These are phyloP conservation scores for Hamamelis virginiana DNA, from an alignment of 164 flowering plant species.

Conservation along the genomic window DNA sequence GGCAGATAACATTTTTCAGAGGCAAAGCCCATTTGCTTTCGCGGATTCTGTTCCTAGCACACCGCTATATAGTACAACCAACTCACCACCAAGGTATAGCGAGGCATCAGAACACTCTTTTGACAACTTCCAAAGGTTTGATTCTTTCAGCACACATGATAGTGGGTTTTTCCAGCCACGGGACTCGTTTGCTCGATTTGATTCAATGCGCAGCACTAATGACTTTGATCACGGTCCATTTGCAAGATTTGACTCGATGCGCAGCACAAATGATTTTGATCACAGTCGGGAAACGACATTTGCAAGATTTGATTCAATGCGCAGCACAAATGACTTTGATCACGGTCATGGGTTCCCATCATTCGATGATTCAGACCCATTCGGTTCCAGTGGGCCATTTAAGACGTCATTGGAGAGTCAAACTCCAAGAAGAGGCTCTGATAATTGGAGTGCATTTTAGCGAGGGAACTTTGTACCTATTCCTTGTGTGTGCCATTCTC, in stretches of 20 bases:
- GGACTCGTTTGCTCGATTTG: constrained; percentile 22
- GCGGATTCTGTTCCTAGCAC: constrained; percentile 59
- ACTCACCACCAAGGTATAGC: constrained; percentile 33
- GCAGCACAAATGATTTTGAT: constrained; percentile 24
- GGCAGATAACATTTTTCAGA: constrained; percentile 18
- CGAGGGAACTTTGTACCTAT: background rate
- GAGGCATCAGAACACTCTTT: constrained; percentile 39
- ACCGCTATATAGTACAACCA: constrained; percentile 36
- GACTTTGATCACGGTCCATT: constrained; percentile 14
- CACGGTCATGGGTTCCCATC: constrained; percentile 47
- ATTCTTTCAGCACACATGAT: constrained; percentile 41
- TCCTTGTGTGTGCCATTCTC: no score
- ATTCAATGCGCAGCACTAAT: constrained; percentile 19
- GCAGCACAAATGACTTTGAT: constrained; percentile 35
- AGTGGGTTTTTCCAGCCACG: constrained; percentile 20
- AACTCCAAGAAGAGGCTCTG: constrained; percentile 46
- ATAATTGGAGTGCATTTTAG: constrained; percentile 60
- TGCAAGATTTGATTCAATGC: constrained; percentile 39
- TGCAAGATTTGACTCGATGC: constrained; percentile 29
- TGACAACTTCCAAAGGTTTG: constrained; percentile 55
- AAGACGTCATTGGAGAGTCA: constrained; percentile 37
- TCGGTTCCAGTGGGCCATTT: constrained; percentile 52
- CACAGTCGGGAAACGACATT: constrained; percentile 17
- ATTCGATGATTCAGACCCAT: constrained; percentile 55
- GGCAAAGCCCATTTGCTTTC: constrained; percentile 31